Evolutionary conservation across 2,329 filamentous ascomycete genomes (phyloP).

Genomic region (Magnaporthales sp.): DNA sequence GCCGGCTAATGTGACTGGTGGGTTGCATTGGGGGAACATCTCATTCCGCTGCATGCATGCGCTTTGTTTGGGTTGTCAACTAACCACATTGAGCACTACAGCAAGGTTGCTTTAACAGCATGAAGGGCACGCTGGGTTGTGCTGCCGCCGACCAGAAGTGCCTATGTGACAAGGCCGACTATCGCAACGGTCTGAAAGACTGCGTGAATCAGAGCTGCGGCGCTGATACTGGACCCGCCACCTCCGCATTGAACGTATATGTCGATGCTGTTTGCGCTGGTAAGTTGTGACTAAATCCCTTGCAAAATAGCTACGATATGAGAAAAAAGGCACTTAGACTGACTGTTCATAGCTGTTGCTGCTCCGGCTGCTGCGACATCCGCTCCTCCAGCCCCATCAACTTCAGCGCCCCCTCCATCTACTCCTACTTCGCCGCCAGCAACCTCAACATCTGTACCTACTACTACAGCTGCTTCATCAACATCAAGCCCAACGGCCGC

Average conservation of each 20-base stretch:
- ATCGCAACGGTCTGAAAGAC: slow-evolving; percentile 12
- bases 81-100: slow-evolving; percentile 3
- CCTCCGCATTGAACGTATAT: slow-evolving; percentile 10
- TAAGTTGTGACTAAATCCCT: slow-evolving; percentile 6
- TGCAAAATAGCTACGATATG: neutral
- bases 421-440: neutral
- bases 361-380: neutral
- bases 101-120: slow-evolving; percentile 13
- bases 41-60: neutral
- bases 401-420: neutral
- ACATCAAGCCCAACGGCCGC: neutral
- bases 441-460: neutral
- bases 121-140: slow-evolving; percentile 11
- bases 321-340: neutral
- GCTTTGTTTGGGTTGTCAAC: neutral
- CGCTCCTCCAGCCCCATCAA: slow-evolving; percentile 2
- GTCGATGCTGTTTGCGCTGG: slow-evolving; percentile 12
- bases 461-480: neutral
- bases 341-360: neutral
- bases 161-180: slow-evolving; percentile 12
- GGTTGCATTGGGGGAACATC: neutral
- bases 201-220: slow-evolving; percentile 11
- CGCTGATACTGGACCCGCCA: slow-evolving; percentile 8
- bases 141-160: slow-evolving; percentile 8
- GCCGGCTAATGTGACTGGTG: neutral